Evolutionary conservation across 768 basidiomycete genomes (phyloP).

Genomic region (Suillus subalutaceus): DNA sequence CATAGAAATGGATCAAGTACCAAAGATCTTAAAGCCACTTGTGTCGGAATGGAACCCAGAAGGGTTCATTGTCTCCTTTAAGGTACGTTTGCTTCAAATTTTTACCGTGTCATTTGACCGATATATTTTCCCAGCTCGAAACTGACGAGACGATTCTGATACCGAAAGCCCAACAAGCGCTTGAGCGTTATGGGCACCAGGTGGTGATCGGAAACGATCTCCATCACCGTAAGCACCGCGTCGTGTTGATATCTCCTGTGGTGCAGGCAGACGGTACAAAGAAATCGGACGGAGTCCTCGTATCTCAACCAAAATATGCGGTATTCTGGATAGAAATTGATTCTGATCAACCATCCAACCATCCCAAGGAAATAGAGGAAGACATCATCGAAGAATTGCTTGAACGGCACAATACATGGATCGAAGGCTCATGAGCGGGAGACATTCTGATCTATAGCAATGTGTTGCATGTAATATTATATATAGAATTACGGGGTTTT

Average conservation of each 20-base stretch:
- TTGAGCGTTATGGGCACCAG: slow-evolving; percentile 95
- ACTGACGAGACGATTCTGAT: slow-evolving; percentile 83
- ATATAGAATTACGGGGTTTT: background rate
- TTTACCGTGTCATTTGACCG: background rate
- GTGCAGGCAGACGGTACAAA: slow-evolving; percentile 16
- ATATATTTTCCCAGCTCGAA: slow-evolving; percentile 67
- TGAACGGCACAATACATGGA: slow-evolving; percentile 74
- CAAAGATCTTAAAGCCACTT: slow-evolving; percentile 91
- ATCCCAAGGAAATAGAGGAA: slow-evolving; percentile 86
- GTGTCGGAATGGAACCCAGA: slow-evolving; percentile 92
- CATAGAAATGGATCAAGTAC: slow-evolving; percentile 99
- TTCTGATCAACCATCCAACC: slow-evolving; percentile 34
- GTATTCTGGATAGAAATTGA: slow-evolving; percentile 72
- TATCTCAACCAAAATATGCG: slow-evolving; percentile 36
- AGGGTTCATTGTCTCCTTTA: slow-evolving; percentile 96
- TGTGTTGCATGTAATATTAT: slow-evolving; percentile 4
- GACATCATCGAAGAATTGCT: slow-evolving; percentile 82
- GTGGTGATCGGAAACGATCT: slow-evolving; percentile 97
- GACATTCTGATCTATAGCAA: background rate
- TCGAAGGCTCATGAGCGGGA: slow-evolving; percentile 26
- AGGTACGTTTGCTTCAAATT: slow-evolving; percentile 51
- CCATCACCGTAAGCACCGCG: slow-evolving; percentile 87
- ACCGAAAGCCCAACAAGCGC: slow-evolving; percentile 86
- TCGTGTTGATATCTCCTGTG: slow-evolving; percentile 80
- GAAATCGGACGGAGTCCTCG: slow-evolving; percentile 21